These are phyloP conservation scores for Coemansia sp. DNA, from an alignment of 192 early-diverging fungal species.

Conservation along the genomic window DNA sequence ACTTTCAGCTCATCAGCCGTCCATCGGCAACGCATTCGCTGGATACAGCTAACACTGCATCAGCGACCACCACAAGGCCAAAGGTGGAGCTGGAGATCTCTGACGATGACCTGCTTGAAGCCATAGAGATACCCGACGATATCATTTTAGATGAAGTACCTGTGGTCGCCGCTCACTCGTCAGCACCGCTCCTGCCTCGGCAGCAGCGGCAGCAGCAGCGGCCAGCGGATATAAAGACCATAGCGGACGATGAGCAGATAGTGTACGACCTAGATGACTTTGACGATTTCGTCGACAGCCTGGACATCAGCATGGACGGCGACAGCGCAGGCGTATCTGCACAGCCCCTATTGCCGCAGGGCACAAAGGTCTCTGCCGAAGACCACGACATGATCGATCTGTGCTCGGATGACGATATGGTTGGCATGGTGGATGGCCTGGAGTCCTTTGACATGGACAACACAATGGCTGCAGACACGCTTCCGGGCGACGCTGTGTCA, in stretches of 20 bases:
- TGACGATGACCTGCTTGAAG: slow-evolving; percentile 15
- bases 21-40: background rate
- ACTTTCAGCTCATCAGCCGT: slow-evolving; percentile 14
- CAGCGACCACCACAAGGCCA: no score
- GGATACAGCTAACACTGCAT: no score
- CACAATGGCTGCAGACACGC: no score
- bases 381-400: slow-evolving; percentile 9
- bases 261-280: slow-evolving; percentile 29
- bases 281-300: slow-evolving; percentile 3
- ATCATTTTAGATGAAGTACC: background rate
- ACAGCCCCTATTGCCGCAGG: background rate
- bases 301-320: background rate
- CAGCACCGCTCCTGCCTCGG: no score
- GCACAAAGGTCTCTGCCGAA: background rate
- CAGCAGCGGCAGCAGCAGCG: no score
- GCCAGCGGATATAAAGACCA: background rate
- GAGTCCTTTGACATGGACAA: slow-evolving; percentile 21
- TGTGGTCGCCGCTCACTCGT: no score
- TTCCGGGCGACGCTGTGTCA: background rate
- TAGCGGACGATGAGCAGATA: slow-evolving; percentile 10
- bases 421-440: slow-evolving; percentile 13
- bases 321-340: no score
- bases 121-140: slow-evolving; percentile 37
- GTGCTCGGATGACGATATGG: slow-evolving; percentile 17
- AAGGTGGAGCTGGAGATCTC: no score